These are phyloP conservation scores for Scheffersomyces spartinae DNA, from an alignment of 805 yeast genomes.

Conservation along the genomic window DNA sequence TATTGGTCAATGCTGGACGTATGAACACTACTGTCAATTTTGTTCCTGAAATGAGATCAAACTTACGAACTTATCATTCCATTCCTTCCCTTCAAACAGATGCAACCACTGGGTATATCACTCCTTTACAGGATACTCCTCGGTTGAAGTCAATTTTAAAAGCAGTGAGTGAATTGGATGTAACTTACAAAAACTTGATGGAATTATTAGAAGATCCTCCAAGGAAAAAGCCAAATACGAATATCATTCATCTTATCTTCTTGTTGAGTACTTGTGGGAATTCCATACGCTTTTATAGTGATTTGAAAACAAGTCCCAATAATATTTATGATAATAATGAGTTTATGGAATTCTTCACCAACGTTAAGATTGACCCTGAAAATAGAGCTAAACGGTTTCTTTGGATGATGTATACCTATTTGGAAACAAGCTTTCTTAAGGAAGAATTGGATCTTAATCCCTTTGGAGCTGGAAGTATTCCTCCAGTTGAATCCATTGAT, in stretches of 20 bases:
- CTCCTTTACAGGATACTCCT: constrained; percentile 91
- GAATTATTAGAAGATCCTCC: constrained; percentile 31
- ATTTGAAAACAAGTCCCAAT: constrained; percentile 4
- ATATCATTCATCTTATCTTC: constrained; percentile 58
- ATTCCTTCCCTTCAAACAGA: constrained; percentile 80
- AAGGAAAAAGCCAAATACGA: constrained; percentile 39
- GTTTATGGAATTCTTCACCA: constrained; percentile 66
- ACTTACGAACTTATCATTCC: constrained; percentile 84
- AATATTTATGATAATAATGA: constrained; percentile 19
- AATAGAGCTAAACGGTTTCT: constrained; percentile 64
- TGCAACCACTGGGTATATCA: constrained; percentile 43
- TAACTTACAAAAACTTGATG: constrained; percentile 35
- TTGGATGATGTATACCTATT: constrained; percentile 73
- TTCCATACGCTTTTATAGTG: constrained; percentile 30
- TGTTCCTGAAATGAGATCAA: constrained; percentile 92
- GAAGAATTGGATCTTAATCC: constrained; percentile 46
- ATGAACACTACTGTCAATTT: constrained; percentile 92
- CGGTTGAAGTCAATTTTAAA: constrained; percentile 81
- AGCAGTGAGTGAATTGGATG: constrained; percentile 67
- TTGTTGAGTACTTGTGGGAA: constrained; percentile 55
- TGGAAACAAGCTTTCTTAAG: constrained; percentile 57
- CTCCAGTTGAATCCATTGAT: constrained; percentile 19
- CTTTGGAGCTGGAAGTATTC: constrained; percentile 34
- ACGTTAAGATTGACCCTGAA: constrained; percentile 44
- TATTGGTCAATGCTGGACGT: constrained; percentile 84